Evolutionary conservation across 495 filamentous ascomycete species (phyloP).

Genomic region (Alectoria sarmentosa): DNA sequence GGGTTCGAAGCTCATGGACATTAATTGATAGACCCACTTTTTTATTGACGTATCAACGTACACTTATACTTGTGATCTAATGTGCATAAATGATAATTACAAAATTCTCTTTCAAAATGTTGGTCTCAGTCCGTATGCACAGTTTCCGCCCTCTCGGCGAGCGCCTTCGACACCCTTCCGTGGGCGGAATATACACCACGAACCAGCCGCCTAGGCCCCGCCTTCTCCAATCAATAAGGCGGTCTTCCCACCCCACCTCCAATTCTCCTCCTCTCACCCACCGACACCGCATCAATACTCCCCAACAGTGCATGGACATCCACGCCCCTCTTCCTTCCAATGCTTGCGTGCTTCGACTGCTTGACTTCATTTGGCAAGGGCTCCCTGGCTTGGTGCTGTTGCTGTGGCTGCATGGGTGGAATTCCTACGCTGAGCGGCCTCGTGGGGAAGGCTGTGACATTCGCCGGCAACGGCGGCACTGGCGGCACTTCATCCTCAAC

Average conservation of each 20-base stretch:
- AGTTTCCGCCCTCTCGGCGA: not conserved
- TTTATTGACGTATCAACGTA: not conserved
- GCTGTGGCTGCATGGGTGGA: slow-evolving; percentile 5
- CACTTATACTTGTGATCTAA: not conserved
- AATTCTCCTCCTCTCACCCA: slow-evolving; percentile 12
- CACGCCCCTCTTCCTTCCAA: slow-evolving; percentile 18
- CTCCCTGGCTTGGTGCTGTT: not conserved
- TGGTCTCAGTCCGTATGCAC: not conserved
- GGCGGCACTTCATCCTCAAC: slow-evolving; percentile 26
- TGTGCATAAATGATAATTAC: not conserved
- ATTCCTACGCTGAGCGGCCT: slow-evolving; percentile 12
- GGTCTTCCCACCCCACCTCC: slow-evolving; percentile 16
- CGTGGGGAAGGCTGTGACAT: slow-evolving; percentile 10
- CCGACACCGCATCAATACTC: slow-evolving; percentile 24
- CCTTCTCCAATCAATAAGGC: slow-evolving; percentile 18
- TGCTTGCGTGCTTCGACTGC: slow-evolving; percentile 9
- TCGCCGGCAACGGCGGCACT: slow-evolving; percentile 25
- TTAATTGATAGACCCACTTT: no score
- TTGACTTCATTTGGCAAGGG: not conserved
- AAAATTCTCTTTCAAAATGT: not conserved
- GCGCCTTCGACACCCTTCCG: not conserved
- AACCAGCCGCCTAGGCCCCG: not conserved
- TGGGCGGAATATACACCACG: not conserved
- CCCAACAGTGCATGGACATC: slow-evolving; percentile 21
- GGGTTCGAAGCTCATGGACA: no score